Base-by-base conservation (phyloP, 2,329 filamentous ascomycete species). In the Xylaria sp. region DNA sequence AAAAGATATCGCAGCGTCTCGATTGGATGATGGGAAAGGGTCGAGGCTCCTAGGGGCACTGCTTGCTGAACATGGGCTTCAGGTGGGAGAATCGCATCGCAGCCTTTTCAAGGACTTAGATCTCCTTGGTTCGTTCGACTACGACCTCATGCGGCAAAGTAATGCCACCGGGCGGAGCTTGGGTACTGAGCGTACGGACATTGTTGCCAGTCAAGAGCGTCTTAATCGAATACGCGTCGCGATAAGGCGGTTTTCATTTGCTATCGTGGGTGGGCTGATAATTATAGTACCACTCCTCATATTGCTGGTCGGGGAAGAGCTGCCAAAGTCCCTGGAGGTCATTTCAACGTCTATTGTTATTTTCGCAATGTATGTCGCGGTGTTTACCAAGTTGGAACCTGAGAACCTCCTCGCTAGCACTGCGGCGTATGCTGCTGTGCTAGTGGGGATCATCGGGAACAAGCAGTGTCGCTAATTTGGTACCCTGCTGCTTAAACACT, bases 251-350 rank as follows among this genome's bases (percentile, higher is more conserved):
- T 63, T 70, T 64, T 41, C 50, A 20, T 66, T 70, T 46, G 63
- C 67, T 28, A 61, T 70, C 44, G 18, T 66, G 34, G 67, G 67
- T 18, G 63, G 67, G 13, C 32, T 70, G 63, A 70, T 70, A 23
- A 70, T 70, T 48, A 28, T 70, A 32, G 44, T 70, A 56, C 68
- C 64, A 37, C 46, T 70, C n/a, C 63, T 70, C 48, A 61, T 64
- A 61, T 41, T 70, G 54, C 58, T 66, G n/a, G 25, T 58, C 10
- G 64, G 64, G 5, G 41, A 67, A 54, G 59, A 55, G 41, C 10
- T 55, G 18, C 23, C 55, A n/a, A 67, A 67, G 54, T 63, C 63
- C 5, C 48, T 70, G 10, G 51, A n/a, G 7, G 63, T 70, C 1
- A 65, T 70, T 15, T 57, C 63, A 37, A 56, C 52, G 10, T 63